Base-by-base conservation (phyloP, 331 rosid species). In the Malus hybrid region DNA sequence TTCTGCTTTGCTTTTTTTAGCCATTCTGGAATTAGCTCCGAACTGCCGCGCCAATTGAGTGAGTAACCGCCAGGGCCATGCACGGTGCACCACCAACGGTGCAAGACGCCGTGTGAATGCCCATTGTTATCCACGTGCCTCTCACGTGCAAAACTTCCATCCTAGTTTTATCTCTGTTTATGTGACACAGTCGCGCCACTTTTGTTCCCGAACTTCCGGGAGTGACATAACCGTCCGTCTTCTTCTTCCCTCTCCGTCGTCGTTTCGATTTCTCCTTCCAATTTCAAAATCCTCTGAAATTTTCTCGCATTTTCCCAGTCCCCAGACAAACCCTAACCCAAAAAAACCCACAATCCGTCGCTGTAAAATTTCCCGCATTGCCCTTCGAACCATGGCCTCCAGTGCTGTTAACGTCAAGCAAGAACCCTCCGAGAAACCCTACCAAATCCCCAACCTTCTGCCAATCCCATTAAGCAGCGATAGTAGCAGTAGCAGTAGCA, bases 351-450 rank as follows among this genome's bases (percentile, higher is more conserved):
- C 6, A 42, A 31, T 70, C 46, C 10, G 1, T 46, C 19, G 22
- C 62, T 18, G 24, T 46, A 9, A 57, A 28, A 62, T 18, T 22
- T 10, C 73, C 22, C 65, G 33, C 65, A 55, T 56, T 71, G 55
- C 0, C 12, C 65, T 14, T 33, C 1, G 3, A 22, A 66, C 78
- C 48, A 67, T 73, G 78, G 52, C 64, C 22, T n/a, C 74, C n/a
- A 8, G 6, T 14, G 18, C 60, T 71, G 56, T 62, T 2, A 20
- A 54, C 54, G 69, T 79, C 78, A 79, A 79, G 78, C 67, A 56
- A 65, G 82, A 79, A 54, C 11, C 16, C 42, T 19, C 36, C 56
- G 36, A 16, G 33, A 33, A 34, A 24, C 3, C 73, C 56, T 3
- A 13, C 3, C 28, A n/a, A 15, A 15, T 19, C 6, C 20, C 48